Evolutionary conservation across 192 early-diverging fungal genomes (phyloP).

Genomic region (Phycomyces nitens): DNA sequence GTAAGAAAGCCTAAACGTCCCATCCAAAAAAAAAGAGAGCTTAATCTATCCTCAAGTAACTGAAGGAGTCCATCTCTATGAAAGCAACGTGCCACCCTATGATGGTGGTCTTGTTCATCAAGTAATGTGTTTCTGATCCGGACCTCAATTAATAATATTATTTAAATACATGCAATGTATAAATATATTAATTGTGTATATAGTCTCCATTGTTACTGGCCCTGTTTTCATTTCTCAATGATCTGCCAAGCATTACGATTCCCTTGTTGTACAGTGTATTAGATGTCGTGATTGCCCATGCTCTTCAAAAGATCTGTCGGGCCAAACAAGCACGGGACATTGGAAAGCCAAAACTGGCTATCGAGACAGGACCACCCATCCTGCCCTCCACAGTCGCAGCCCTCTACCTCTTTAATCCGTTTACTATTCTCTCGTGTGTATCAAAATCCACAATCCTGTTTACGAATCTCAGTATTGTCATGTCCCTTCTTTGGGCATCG

Average conservation of each 20-base stretch:
- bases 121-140: no score
- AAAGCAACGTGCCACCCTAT: slow-evolving; percentile 75
- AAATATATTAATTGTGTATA: background rate
- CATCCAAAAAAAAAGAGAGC: background rate
- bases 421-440: slow-evolving; percentile 71
- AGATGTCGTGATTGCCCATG: slow-evolving; percentile 65
- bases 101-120: slow-evolving; percentile 90
- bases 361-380: slow-evolving; percentile 4
- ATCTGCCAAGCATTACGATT: slow-evolving; percentile 50
- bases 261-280: slow-evolving; percentile 52
- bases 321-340: slow-evolving; percentile 28
- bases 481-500: slow-evolving; percentile 65
- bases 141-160: background rate
- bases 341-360: slow-evolving; percentile 27
- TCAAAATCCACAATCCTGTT: slow-evolving; percentile 73
- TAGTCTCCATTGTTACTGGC: slow-evolving; percentile 73
- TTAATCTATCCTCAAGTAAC: slow-evolving; percentile 48
- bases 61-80: slow-evolving; percentile 81
- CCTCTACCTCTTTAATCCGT: slow-evolving; percentile 81
- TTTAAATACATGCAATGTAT: no score
- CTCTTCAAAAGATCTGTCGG: slow-evolving; percentile 55
- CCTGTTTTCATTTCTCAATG: slow-evolving; percentile 61
- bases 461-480: slow-evolving; percentile 71
- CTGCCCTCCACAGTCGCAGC: slow-evolving; percentile 23
- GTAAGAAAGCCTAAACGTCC: slow-evolving; percentile 51